Evolutionary conservation across 2,329 filamentous ascomycete species (phyloP).

Genomic region (Peltaster fructicola): DNA sequence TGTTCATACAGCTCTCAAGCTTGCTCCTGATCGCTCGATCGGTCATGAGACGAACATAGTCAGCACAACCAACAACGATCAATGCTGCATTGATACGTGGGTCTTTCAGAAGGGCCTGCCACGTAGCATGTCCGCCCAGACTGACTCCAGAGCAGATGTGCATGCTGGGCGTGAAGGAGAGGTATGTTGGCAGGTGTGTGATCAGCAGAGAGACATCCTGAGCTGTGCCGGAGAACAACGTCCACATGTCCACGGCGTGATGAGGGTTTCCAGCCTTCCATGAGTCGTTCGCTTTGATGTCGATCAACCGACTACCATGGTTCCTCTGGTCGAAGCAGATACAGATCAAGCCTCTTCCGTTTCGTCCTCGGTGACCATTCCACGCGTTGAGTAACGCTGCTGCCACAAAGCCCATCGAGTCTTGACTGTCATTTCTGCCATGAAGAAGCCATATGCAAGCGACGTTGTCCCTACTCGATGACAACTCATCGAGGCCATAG

Average conservation of each 20-base stretch:
- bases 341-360: constrained; percentile 49
- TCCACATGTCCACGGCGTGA: constrained; percentile 89
- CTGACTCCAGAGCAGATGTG: constrained; percentile 70
- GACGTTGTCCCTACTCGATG: constrained; percentile 32
- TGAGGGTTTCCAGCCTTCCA: constrained; percentile 64
- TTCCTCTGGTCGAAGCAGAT: constrained; percentile 85
- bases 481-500: constrained; percentile 63
- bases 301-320: constrained; percentile 59
- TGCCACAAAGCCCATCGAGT: constrained; percentile 60
- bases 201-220: constrained; percentile 60
- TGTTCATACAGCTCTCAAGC: constrained; percentile 36
- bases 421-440: constrained; percentile 52
- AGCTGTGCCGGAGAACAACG: constrained; percentile 53
- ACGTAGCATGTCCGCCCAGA: constrained; percentile 72
- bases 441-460: constrained; percentile 87
- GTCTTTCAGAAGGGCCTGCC: constrained; percentile 67
- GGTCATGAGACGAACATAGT: constrained; percentile 64
- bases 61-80: constrained; percentile 73
- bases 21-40: constrained; percentile 61
- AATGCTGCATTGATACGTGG: constrained; percentile 62
- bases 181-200: constrained; percentile 57
- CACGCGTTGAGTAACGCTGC: constrained; percentile 50
- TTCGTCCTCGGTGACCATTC: constrained; percentile 28
- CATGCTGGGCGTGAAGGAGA: constrained; percentile 34
- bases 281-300: constrained; percentile 50